Conservation (phyloP, 352 stramenopile species). For the Blastocystis sp. region DNA sequence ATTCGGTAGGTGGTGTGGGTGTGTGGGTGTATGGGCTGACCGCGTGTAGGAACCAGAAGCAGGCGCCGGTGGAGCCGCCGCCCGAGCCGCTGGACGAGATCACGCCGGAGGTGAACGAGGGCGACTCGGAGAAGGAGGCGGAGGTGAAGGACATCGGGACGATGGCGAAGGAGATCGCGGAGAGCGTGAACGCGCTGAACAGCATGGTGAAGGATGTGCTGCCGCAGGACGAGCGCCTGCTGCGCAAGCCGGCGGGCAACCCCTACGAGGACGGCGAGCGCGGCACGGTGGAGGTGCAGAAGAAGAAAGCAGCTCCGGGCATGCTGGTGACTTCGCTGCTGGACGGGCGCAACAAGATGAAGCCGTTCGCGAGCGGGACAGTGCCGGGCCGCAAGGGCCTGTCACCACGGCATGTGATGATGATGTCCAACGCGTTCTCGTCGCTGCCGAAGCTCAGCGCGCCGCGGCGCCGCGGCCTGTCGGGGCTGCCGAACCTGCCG, state of each 20-base stretch:
- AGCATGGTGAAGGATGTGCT: neutral
- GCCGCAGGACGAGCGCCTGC: neutral
- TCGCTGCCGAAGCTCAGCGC: neutral
- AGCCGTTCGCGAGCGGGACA: neutral
- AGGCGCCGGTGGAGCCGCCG: neutral
- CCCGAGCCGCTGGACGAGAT: conserved; percentile 33
- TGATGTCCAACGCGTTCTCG: neutral
- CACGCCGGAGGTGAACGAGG: conserved; percentile 2
- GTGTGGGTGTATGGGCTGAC: neutral
- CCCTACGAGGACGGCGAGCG: neutral
- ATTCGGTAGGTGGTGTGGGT: neutral
- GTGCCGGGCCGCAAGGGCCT: neutral
- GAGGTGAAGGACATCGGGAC: conserved; percentile 6
- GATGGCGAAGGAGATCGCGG: conserved; percentile 3
- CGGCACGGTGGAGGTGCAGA: conserved; percentile 9
- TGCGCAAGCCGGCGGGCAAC: neutral
- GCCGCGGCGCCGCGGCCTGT: neutral
- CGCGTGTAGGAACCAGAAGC: neutral
- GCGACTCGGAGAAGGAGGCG: conserved; percentile 30
- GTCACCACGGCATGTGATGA: neutral
- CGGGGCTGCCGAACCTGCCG: no score
- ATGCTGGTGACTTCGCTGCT: conserved; percentile 11
- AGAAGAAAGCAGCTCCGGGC: neutral
- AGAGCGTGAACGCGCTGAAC: conserved; percentile 2
- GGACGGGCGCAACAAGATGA: conserved; percentile 8